phyloP scores from a whole-genome alignment of 1,284 basidiomycete genomes.

The Ustilago lituana region DNA sequence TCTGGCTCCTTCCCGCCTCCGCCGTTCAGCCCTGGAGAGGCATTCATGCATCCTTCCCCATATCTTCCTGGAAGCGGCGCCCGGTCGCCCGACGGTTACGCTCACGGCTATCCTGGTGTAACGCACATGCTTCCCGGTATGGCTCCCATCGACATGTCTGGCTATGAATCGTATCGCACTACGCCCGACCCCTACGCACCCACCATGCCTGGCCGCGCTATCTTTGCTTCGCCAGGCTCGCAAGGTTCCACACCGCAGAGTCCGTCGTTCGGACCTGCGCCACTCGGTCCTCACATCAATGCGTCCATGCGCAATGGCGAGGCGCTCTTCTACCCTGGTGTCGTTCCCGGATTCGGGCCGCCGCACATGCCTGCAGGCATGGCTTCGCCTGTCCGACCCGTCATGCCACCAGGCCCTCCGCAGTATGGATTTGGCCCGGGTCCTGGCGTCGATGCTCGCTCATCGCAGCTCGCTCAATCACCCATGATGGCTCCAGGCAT shows the following conservation, averaged over 20 bases:
- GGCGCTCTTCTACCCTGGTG: conserved; percentile 39
- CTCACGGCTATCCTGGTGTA: conserved; percentile 25
- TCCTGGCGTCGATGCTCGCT: conserved; percentile 17
- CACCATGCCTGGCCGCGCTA: conserved; percentile 43
- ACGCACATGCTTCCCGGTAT: conserved; percentile 34
- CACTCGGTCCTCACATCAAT: conserved; percentile 20
- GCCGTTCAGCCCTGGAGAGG: conserved; percentile 31
- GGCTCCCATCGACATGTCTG: conserved; percentile 47
- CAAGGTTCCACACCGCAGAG: conserved; percentile 47
- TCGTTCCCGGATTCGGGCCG: conserved; percentile 25
- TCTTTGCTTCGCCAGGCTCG: conserved; percentile 46
- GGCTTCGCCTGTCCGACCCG: conserved; percentile 20
- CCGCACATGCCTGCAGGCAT: conserved; percentile 25
- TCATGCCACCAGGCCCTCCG: conserved; percentile 24
- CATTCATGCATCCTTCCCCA: conserved; percentile 33
- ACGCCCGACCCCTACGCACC: conserved; percentile 57
- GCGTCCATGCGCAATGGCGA: conserved; percentile 37
- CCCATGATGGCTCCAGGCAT: conserved; percentile 45
- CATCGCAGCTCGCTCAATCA: conserved; percentile 31
- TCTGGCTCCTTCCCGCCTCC: conserved; percentile 38
- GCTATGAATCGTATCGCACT: conserved; percentile 53
- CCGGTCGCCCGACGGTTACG: conserved; percentile 42
- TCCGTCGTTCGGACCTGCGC: conserved; percentile 38
- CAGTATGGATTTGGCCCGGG: conserved; percentile 26
- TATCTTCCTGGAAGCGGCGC: conserved; percentile 32